Percentiles rank a stretch among this genome's conserved stretches.
phyloP scores from a whole-genome alignment of 805 yeast species.

The Yarrowia phangngaensis region DNA sequence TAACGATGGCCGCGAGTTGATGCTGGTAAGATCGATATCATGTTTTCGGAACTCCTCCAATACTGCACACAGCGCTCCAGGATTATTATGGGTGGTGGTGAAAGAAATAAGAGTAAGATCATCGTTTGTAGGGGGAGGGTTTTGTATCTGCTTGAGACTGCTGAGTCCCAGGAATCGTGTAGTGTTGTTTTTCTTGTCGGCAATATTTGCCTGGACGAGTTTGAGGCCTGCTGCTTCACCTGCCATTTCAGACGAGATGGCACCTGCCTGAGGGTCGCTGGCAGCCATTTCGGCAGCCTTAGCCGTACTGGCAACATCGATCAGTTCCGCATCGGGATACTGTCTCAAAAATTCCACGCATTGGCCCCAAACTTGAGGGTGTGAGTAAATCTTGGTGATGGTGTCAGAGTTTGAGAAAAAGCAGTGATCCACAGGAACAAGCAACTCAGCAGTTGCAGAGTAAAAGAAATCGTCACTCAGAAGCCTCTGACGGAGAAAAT shows the following conservation, averaged over 20 bases:
- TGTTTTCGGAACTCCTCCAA: conserved; percentile 54
- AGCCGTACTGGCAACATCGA: conserved; percentile 78
- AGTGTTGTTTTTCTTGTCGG: conserved; percentile 71
- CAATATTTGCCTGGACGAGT: conserved; percentile 54
- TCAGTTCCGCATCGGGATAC: conserved; percentile 43
- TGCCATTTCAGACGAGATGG: conserved; percentile 71
- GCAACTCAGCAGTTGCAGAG: conserved; percentile 69
- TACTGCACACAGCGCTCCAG: conserved; percentile 71
- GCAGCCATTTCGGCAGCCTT: conserved; percentile 70
- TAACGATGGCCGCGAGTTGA: conserved; percentile 73
- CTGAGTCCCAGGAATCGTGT: conserved; percentile 79
- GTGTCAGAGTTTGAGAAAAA: conserved; percentile 46
- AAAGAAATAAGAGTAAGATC: conserved; percentile 59
- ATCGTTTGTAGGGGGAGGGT: conserved; percentile 29
- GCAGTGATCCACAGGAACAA: conserved; percentile 78
- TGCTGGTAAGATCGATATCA: conserved; percentile 62
- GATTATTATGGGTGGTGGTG: conserved; percentile 57
- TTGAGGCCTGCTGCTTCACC: conserved; percentile 57
- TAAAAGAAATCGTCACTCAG: conserved; percentile 2
- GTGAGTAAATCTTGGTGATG: conserved; percentile 67
- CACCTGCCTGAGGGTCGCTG: conserved; percentile 49
- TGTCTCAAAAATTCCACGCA: conserved; percentile 52
- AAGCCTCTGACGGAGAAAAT: conserved; percentile 57
- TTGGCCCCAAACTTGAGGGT: conserved; percentile 99
- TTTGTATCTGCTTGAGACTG: conserved; percentile 3